These are phyloP conservation scores for Gracilaria vermiculophylla DNA, from an alignment of 23 red algal species.

Conservation along the genomic window DNA sequence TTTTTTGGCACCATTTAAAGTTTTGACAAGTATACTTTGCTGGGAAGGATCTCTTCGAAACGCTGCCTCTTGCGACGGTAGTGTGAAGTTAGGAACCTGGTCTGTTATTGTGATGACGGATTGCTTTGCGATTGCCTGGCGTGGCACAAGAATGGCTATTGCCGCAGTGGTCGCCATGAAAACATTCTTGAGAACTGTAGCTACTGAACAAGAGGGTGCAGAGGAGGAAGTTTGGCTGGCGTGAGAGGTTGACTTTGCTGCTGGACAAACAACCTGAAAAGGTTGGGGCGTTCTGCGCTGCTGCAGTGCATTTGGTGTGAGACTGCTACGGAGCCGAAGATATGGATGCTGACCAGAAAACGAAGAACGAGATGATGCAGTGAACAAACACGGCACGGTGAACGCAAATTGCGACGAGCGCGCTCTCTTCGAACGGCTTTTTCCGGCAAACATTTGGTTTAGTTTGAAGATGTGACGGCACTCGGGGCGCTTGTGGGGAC, in stretches of 20 bases:
- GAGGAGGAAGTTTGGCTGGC: not conserved
- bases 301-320: not conserved
- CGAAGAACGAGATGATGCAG: not conserved
- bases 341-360: not conserved
- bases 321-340: not conserved
- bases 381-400: not conserved
- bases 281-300: not conserved
- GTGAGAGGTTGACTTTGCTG: not conserved
- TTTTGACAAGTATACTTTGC: slow-evolving; percentile 21
- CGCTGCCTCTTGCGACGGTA: slow-evolving; percentile 50
- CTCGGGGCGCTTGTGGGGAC: too few relatives aligned
- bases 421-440: not conserved
- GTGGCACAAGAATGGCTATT: not conserved
- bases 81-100: slow-evolving; percentile 68
- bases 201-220: not conserved
- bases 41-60: not conserved
- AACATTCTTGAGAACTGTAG: not conserved
- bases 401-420: not conserved
- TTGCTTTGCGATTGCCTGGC: slow-evolving; percentile 11
- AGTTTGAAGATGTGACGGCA: not conserved
- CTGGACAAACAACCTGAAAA: not conserved
- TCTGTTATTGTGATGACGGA: slow-evolving; percentile 76
- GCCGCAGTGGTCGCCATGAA: not conserved
- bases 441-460: not conserved
- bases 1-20: not conserved